Base-by-base conservation (phyloP, 2,329 filamentous ascomycete species). In the Rhynchosporium secalis region DNA sequence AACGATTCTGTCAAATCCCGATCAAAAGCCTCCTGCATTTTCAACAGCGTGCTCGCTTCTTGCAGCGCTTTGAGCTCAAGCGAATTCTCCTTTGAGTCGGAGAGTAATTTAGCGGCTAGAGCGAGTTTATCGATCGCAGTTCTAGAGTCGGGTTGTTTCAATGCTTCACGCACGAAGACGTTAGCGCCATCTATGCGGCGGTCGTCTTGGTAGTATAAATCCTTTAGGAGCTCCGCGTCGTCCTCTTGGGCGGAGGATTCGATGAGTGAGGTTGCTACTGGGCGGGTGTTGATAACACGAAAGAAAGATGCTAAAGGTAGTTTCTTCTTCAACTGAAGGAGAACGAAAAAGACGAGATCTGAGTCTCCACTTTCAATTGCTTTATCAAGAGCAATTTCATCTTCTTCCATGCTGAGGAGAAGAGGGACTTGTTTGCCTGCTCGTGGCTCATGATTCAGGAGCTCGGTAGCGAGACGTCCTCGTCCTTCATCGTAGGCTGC, bases 121-220 rank as follows among this genome's bases (percentile, higher is more conserved):
- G 90, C 89, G 45, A 99, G 81, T 78, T 97, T 98, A 75, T 98
- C 95, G 1, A 85, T 83, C 4, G 90, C 84, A 0, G 86, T 87
- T 40, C 87, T 82, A 31, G 86, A 80, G 65, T 90, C 86, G 0
- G 86, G 82, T 72, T 95, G 90, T 4, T 82, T 78, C 7, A 99
- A 80, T 0, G 93, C 91, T 76, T 99, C 94, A 26, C 86, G 86
- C 13, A 99, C 80, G 63, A 98, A 90, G 1, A 99, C 86, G 62
- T 92, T 90, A 0, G 94, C 90, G 3, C 95, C 92, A 67, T 98
- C 95, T 4, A 92, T 80, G 3, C 93, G 86, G 4, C 94, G 86
- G 74, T 99, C 95, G 71, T 98, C 95, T 77, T 98, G 95, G 74
- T 99, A 99, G 78, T 95, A 99, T 3, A 99, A 80, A 73, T 98